Evolutionary conservation across 441 rosid species (phyloP).

Genomic region (Euphorbia celastroides): DNA sequence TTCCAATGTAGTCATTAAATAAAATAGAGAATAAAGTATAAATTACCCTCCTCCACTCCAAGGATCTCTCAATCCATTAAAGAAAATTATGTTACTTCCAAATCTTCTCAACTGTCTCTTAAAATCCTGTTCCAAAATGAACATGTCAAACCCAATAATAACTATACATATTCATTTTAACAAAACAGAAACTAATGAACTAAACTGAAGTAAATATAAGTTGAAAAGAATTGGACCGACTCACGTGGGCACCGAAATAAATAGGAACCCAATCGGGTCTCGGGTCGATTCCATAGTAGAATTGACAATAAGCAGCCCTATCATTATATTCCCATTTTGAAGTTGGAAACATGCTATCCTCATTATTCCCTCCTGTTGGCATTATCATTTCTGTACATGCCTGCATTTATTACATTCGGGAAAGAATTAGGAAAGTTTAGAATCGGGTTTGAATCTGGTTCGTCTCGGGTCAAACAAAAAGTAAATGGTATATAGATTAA

Average conservation of each 20-base stretch:
- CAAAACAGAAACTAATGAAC: too few relatives aligned
- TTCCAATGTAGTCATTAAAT: background rate
- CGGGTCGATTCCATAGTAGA: slow-evolving; percentile 19
- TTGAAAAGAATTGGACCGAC: slow-evolving; percentile 15
- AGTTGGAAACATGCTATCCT: slow-evolving; percentile 45
- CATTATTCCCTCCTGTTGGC: slow-evolving; percentile 30
- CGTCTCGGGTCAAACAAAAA: too few relatives aligned
- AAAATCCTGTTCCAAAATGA: slow-evolving; percentile 42
- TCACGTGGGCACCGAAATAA: slow-evolving; percentile 51
- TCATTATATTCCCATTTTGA: slow-evolving; percentile 24
- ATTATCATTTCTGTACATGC: slow-evolving; percentile 69
- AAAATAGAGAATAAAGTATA: background rate
- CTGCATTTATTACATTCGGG: slow-evolving; percentile 14
- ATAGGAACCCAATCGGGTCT: slow-evolving; percentile 44
- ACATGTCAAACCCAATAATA: too few relatives aligned
- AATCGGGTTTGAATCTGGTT: too few relatives aligned
- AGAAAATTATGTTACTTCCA: slow-evolving; percentile 61
- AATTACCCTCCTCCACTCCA: slow-evolving; percentile 71
- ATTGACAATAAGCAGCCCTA: slow-evolving; percentile 18
- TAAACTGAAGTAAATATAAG: too few relatives aligned
- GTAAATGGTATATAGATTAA: too few relatives aligned
- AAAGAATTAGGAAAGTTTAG: too few relatives aligned
- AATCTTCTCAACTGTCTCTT: slow-evolving; percentile 39
- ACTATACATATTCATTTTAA: too few relatives aligned
- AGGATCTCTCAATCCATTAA: slow-evolving; percentile 67